Conservation (phyloP, 2,329 filamentous ascomycete species). For the Alternaria panax region DNA sequence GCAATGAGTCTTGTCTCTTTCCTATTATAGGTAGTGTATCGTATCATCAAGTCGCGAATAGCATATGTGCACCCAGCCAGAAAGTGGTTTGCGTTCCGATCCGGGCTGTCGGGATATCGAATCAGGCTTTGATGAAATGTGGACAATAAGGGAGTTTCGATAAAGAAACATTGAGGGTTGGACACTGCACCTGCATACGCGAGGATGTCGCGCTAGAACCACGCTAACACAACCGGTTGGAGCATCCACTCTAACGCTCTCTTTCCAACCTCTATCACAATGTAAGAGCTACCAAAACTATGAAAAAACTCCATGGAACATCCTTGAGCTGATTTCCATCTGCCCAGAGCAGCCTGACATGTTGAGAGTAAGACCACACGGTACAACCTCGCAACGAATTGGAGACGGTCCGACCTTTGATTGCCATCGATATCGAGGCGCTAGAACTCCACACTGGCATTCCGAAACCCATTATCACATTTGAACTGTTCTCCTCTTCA, state of each 20-base stretch:
- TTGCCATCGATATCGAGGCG: background rate
- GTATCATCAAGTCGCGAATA: background rate
- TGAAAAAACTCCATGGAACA: background rate
- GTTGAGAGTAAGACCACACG: background rate
- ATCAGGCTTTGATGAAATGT: background rate
- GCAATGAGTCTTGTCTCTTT: background rate
- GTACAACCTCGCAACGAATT: background rate
- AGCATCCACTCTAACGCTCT: background rate
- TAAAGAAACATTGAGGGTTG: background rate
- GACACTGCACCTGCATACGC: background rate
- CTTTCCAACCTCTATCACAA: background rate
- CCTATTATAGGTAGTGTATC: background rate
- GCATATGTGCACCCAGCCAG: background rate
- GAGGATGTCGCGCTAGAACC: background rate
- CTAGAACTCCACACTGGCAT: background rate
- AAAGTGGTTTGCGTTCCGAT: background rate
- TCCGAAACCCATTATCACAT: background rate
- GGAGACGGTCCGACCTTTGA: background rate
- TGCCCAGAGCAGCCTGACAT: background rate
- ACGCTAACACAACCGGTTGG: background rate
- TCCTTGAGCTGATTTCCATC: background rate
- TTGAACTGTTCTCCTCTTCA: too few relatives aligned
- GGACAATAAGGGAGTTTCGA: background rate
- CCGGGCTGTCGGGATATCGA: background rate
- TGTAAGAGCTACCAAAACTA: background rate